These are phyloP conservation scores for Solanum paucissectum DNA, from an alignment of 257 asterid genomes.

Conservation along the genomic window DNA sequence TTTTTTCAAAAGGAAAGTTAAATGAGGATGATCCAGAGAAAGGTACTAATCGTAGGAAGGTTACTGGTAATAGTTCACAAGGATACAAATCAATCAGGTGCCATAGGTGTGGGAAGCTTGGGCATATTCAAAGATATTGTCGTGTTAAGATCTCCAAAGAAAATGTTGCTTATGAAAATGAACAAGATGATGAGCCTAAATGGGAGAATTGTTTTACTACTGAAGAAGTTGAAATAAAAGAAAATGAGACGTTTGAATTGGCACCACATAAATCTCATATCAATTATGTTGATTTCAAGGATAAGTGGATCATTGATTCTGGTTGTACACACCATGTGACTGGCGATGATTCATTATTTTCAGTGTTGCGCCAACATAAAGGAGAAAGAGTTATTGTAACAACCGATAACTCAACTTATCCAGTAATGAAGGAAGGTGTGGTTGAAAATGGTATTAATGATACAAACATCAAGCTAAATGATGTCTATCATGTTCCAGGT, in stretches of 20 bases:
- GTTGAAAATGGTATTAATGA: too few species aligned
- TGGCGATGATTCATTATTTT: not conserved
- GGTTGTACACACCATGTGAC: not conserved
- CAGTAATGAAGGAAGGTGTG: not conserved
- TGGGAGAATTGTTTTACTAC: slow-evolving; percentile 4
- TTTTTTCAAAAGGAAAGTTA: too few species aligned
- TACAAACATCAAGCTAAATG: not conserved
- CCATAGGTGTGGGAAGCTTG: not conserved
- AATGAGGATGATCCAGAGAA: too few species aligned
- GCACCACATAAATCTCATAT: too few species aligned
- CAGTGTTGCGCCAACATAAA: not conserved
- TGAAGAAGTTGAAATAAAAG: not conserved
- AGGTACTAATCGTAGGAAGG: too few species aligned
- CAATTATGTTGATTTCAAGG: not conserved
- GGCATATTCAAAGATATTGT: slow-evolving; percentile 9
- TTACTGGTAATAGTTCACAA: too few species aligned
- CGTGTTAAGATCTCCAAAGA: not conserved
- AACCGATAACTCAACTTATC: not conserved
- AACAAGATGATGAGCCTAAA: not conserved
- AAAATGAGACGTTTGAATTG: too few species aligned
- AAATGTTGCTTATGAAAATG: not conserved
- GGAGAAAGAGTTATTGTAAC: not conserved
- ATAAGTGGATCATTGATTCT: not conserved
- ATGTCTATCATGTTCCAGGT: slow-evolving; percentile 4
- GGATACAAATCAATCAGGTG: too few species aligned